Evolutionary conservation across 371 early-diverging fungal genomes (phyloP).

Genomic region (Mortierella sp.): DNA sequence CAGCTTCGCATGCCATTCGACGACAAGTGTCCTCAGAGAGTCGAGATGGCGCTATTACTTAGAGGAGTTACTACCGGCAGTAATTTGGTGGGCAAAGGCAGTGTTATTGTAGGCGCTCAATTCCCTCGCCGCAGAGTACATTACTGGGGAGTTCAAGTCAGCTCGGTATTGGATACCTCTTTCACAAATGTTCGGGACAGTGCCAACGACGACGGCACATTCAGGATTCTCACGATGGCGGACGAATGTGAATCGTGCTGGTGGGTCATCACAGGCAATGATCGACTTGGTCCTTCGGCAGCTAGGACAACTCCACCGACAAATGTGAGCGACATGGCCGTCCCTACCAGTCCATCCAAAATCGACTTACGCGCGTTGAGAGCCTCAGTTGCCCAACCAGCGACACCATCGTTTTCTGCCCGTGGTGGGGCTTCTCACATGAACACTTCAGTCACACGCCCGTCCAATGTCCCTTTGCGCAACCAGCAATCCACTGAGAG

Average conservation of each 20-base stretch:
- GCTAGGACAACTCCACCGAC: no score
- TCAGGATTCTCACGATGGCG: constrained; percentile 42
- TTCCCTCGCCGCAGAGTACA: background rate
- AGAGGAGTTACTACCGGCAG: background rate
- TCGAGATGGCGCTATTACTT: no score
- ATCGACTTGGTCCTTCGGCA: no score
- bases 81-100: background rate
- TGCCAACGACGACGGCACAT: constrained; percentile 2
- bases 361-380: no score
- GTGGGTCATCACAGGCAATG: constrained; percentile 38
- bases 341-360: no score
- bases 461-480: no score
- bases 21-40: background rate
- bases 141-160: constrained; percentile 52
- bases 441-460: no score
- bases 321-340: no score
- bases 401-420: no score
- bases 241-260: constrained; percentile 40
- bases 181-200: background rate
- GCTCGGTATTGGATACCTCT: constrained; percentile 27
- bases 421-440: no score
- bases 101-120: background rate
- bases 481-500: no score
- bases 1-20: constrained; percentile 26
- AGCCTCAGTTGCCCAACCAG: no score